Base-by-base conservation (phyloP, 805 yeast species). In the Millerozyma acaciae region DNA sequence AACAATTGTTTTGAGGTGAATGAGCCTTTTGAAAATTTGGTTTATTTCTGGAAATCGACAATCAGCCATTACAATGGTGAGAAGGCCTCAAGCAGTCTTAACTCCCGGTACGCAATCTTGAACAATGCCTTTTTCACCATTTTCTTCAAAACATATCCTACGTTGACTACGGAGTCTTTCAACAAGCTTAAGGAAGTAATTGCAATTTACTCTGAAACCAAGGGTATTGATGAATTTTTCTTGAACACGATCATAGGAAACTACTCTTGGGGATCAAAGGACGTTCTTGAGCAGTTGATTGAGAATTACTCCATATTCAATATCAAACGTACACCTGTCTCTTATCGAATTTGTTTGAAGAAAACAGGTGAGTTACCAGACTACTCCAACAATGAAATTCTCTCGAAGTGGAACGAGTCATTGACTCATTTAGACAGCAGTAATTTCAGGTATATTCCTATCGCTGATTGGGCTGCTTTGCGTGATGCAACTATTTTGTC, bases 401-500 rank as follows among this genome's bases (percentile, higher is more conserved):
- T 77, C 40, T 48, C 55, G 20, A 67, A 68, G 41, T 80, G 86
- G 87, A 62, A 67, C 38, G 70, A 73, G 30, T 57, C 73, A 28
- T 57, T 79, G 25, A 30, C 42, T 8, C 42, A 45, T 24, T 70
- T 75, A 42, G 78, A 80, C 38, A 73, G 70, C 21, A 69, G 66
- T 32, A 77, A 78, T 8, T 75, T 73, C 57, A 60, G 57, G 24
- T 81, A 78, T 51, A 78, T 84, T 45, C 88, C 90, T 5, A 78
- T 77, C 53, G 90, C 93, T 8, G 90, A 83, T 59, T 84, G 90
- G 90, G 81, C 85, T 24, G 83, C 90, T 2, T 57, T 84, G 37
- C 76, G 89, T 62, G 88, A 80, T 54, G 85, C 90, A 14, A 84
- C 93, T 5, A 65, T 76, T 26, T 60, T 62, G 38, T 68, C 80